Base-by-base conservation (phyloP, 345 rosid genomes). In the Stellera chamaejasme region DNA sequence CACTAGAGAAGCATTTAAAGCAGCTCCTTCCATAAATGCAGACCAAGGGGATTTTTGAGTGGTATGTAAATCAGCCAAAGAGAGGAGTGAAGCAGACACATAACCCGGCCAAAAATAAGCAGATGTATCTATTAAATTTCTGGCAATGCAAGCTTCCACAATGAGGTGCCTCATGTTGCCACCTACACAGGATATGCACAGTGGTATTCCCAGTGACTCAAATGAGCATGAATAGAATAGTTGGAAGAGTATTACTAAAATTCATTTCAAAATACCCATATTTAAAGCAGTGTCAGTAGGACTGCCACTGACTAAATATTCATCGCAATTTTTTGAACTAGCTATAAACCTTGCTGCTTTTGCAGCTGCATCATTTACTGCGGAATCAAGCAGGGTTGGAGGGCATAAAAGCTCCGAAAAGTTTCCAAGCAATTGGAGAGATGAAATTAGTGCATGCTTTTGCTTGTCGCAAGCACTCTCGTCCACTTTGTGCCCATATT, bases 101-200 rank as follows among this genome's bases (percentile, higher is more conserved):
- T 72, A 84, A 50, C 77, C 77, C 1, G 80, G 83, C 90, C 87
- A 84, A 65, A 72, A 75, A 64, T 76, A 84, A 19, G 76, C 87
- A 10, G 82, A 76, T 19, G 65, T 70, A 64, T 84, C 90, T 19
- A 84, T 64, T 58, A 84, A 67, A 53, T 77, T 76, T 75, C 90
- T 76, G 39, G 86, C 72, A 59, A 83, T 80, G 68, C 90, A 83
- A 67, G 87, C 84, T 73, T 84, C 90, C 47, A 84, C 84, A 56
- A 84, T 78, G 54, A 84, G 79, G 59, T 84, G 90, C 75, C 84
- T 64, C 90, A 79, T 46, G 69, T 76, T 73, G 61, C 87, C 87
- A 69, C 76, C 90, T 80, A 70, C 16, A 25, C 10, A 48, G 65
- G 56, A 32, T 32, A 32, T 32, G 61, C 10, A 56, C 10, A 6